These are phyloP conservation scores for Calonectria pteridis DNA, from an alignment of 2,329 filamentous ascomycete species.

Conservation along the genomic window DNA sequence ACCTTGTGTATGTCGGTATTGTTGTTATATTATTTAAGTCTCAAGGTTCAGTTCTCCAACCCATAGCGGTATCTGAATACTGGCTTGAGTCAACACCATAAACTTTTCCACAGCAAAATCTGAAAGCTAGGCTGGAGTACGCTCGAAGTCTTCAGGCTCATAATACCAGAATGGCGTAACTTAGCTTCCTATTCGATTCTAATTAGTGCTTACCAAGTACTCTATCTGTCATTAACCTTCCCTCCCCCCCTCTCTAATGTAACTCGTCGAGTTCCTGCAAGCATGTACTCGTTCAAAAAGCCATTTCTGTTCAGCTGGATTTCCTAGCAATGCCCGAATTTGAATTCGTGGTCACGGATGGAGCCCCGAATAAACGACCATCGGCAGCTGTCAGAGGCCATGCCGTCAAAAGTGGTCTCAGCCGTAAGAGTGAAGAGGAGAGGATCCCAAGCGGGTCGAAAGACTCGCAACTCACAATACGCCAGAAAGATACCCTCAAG, in stretches of 20 bases:
- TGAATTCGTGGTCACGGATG: constrained; percentile 29
- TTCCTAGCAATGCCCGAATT: constrained; percentile 25
- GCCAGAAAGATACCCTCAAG: constrained; percentile 30
- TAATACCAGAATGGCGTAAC: neutral
- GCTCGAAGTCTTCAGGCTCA: neutral
- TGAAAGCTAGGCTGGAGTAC: neutral
- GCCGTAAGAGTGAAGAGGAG: constrained; percentile 24
- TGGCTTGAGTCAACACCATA: neutral
- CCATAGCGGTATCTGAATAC: neutral
- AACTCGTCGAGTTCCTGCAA: neutral
- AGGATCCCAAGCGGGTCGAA: neutral
- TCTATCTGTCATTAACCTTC: neutral
- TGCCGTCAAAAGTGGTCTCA: constrained; percentile 33
- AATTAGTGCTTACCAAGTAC: constrained; percentile 20
- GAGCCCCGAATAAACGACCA: constrained; percentile 15
- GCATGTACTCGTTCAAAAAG: neutral
- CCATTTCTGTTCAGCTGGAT: neutral
- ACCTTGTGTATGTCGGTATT: neutral
- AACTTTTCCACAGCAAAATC: neutral
- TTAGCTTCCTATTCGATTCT: neutral
- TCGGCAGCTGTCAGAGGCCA: constrained; percentile 30
- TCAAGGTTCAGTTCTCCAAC: neutral
- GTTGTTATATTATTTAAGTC: neutral
- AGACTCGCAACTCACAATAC: constrained; percentile 29
- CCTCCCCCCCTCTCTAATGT: neutral